A percentile compares a stretch with the other conserved stretches of the same genome.
These are phyloP conservation scores for Phaseolus lunatus DNA, from an alignment of 306 rosid species.

Conservation along the genomic window DNA sequence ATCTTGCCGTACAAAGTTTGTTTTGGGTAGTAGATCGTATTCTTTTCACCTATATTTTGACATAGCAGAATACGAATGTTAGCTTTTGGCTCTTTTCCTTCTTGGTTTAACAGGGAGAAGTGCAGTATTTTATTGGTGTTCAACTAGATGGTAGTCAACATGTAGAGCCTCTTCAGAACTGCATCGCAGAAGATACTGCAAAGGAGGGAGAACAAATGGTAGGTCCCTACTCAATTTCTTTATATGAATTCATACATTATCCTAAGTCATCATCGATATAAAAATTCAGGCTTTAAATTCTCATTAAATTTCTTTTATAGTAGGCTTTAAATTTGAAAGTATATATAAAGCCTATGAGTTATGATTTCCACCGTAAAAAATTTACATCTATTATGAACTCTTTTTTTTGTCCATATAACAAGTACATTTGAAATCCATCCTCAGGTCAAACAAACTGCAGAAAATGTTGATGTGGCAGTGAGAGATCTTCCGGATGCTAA, in stretches of 20 bases:
- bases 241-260: constrained; percentile 13
- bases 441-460: constrained; percentile 89
- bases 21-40: constrained; percentile 13
- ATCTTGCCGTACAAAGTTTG: neutral
- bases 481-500: constrained; percentile 98
- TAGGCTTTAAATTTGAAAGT: neutral
- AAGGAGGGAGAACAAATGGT: constrained; percentile 84
- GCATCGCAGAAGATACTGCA: constrained; percentile 70
- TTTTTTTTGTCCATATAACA: constrained; percentile 1
- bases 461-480: constrained; percentile 82
- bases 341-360: neutral
- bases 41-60: constrained; percentile 4
- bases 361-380: constrained; percentile 5
- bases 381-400: constrained; percentile 5
- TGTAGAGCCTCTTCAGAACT: constrained; percentile 80
- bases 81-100: constrained; percentile 26
- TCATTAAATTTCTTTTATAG: neutral
- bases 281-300: constrained; percentile 21
- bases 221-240: constrained; percentile 42
- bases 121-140: constrained; percentile 96
- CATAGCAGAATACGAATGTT: neutral
- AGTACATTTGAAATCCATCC: constrained; percentile 33
- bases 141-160: constrained; percentile 99
- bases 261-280: constrained; percentile 20
- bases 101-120: constrained; percentile 80